phyloP scores from a whole-genome alignment of 73 alveolate species.

The Paramecium caudatum region DNA sequence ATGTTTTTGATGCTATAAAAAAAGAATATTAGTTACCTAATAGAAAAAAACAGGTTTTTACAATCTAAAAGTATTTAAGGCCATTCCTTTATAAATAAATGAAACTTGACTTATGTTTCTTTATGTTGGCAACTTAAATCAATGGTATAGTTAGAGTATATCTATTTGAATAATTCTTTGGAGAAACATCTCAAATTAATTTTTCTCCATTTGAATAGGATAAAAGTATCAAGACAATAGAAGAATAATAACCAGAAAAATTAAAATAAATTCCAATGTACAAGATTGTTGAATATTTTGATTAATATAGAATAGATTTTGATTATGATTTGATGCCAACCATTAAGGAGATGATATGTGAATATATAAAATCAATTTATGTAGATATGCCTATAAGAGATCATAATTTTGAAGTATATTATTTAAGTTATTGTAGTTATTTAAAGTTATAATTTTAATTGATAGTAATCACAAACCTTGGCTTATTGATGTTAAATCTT shows the following conservation, averaged over 20 bases:
- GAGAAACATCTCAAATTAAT: neutral
- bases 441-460: neutral
- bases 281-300: constrained; percentile 46
- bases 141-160: constrained; percentile 68
- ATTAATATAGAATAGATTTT: constrained; percentile 23
- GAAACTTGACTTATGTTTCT: constrained; percentile 73
- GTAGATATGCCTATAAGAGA: constrained; percentile 14
- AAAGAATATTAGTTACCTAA: neutral
- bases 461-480: constrained; percentile 50
- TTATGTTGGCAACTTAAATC: constrained; percentile 47
- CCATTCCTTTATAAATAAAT: constrained; percentile 56
- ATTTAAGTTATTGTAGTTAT: constrained; percentile 2
- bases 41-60: constrained; percentile 5
- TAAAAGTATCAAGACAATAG: neutral
- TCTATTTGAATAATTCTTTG: constrained; percentile 73
- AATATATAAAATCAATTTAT: neutral
- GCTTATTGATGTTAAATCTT: constrained; percentile 23
- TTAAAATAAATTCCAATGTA: constrained; percentile 55
- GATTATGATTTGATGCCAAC: neutral
- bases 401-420: constrained; percentile 63
- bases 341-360: neutral
- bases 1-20: neutral
- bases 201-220: constrained; percentile 51
- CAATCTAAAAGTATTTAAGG: constrained; percentile 36
- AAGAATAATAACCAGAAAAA: neutral